Evolutionary conservation across 164 flowering plant genomes (phyloP).

Genomic region (Vitis rotundifolia): DNA sequence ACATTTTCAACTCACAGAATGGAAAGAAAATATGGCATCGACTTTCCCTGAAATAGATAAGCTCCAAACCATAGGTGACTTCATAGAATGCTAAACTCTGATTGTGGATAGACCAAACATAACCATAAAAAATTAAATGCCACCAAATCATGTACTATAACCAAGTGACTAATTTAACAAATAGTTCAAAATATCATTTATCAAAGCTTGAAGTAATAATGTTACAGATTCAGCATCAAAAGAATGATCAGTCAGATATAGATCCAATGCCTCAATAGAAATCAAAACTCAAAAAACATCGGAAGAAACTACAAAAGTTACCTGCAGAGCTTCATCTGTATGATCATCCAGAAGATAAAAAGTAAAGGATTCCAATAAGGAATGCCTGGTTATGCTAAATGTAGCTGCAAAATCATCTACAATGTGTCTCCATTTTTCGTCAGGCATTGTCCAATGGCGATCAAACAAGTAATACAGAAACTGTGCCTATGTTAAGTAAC

Average conservation of each 20-base stretch:
- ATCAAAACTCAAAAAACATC: not conserved
- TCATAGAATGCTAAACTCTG: not conserved
- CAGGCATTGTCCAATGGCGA: constrained; percentile 79
- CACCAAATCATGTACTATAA: not conserved
- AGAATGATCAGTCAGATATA: not conserved
- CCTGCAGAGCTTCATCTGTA: constrained; percentile 77
- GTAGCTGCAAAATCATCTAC: constrained; percentile 88
- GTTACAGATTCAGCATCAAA: not conserved
- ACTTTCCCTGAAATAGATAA: not conserved
- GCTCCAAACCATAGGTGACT: not conserved
- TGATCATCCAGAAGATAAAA: constrained; percentile 95
- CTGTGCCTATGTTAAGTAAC: constrained; percentile 59
- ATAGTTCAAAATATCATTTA: not conserved
- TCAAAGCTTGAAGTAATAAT: not conserved
- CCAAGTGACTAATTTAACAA: not conserved
- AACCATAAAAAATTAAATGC: not conserved
- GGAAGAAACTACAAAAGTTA: constrained; percentile 18
- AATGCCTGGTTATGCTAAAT: constrained; percentile 70
- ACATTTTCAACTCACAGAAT: not conserved
- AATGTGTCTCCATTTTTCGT: constrained; percentile 63
- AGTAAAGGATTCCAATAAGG: constrained; percentile 73
- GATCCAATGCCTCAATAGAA: not conserved
- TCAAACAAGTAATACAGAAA: constrained; percentile 88
- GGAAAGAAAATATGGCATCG: not conserved
- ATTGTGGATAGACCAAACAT: not conserved